Percentiles rank a stretch among this genome's conserved stretches.
phyloP scores from a whole-genome alignment of 306 rosid species.

The Quercus robur region DNA sequence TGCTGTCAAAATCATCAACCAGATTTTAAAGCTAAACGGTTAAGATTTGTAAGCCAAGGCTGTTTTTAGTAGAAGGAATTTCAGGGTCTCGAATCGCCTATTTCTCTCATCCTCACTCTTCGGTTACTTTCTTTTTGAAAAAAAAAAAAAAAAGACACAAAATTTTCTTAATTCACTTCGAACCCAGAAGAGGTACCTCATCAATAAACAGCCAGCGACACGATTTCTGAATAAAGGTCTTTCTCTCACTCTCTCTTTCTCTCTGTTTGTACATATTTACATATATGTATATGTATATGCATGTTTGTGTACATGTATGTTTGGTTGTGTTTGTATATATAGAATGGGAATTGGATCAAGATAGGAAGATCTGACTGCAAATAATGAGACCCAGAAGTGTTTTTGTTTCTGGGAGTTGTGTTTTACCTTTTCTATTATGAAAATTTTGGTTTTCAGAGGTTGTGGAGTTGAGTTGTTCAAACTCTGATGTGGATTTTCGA shows the following conservation, averaged over 20 bases:
- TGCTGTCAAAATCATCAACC: too few relatives aligned
- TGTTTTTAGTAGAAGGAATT: not conserved
- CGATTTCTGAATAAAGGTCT: not conserved
- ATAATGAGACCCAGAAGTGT: not conserved
- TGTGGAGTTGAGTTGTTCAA: not conserved
- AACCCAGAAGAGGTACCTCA: not conserved
- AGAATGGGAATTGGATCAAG: not conserved
- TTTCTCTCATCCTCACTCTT: not conserved
- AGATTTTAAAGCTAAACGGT: too few relatives aligned
- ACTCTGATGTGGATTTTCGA: not conserved
- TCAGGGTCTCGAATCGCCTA: not conserved
- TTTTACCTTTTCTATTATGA: not conserved
- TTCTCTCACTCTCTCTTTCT: not conserved
- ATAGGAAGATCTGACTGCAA: slow-evolving; percentile 14
- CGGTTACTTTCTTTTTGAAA: not conserved
- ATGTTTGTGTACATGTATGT: not conserved
- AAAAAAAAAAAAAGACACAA: not conserved
- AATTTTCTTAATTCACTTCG: not conserved
- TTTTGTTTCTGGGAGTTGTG: not conserved
- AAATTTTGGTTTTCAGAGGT: not conserved
- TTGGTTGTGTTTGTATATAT: not conserved
- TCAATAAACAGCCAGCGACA: not conserved
- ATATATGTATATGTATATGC: not conserved
- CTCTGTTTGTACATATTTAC: not conserved
- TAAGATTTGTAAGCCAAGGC: not conserved